Evolutionary conservation across 192 early-diverging fungal species (phyloP), one percentile per base, ranked within the genome.

Genomic region (Umbelopsis isabellina): DNA sequence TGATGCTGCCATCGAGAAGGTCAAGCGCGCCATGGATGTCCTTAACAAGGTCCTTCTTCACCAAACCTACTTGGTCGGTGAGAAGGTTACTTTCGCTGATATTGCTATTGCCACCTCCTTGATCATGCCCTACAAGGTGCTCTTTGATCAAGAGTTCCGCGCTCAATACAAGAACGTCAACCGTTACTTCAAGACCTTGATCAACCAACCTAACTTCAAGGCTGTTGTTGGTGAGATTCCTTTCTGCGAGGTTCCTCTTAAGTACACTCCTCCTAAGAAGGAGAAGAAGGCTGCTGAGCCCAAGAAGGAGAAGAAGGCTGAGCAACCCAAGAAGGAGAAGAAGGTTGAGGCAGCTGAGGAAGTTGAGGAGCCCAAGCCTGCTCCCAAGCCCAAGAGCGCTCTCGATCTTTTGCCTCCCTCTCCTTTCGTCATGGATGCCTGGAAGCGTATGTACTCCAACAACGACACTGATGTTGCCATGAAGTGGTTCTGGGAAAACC

Each of bases 381-480:
- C 81, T 69, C 93, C 95, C 79, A 95, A 96, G 89, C 88, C 88
- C 78, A 95, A 97, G 91, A 93, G 89, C 87, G 88, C 89, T 78
- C 83, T 96, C 69, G 94, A 97, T 77, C 82, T 90, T 73, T 86
- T 96, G 73, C 95, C 94, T 70, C 88, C 89, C 58, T 89, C 93
- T 73, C 75, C 83, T 71, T 91, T 98, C 83, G 80, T 86, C 73
- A 76, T 98, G 53, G 95, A 98, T 69, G 91, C 91, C 72, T 98
- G 96, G 95, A 98, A 98, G 88, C 91, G 95, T 68, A 90, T 93
- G 83, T 98, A 98, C 90, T 97, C 95, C 65, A 98, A 98, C 91
- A 94, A 96, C 85, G 89, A 95, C 61, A 94, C 94, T 75, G 90
- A 91, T 58, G 86, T 82, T 49, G 96, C 96, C 72, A 83, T 91